Base-by-base conservation (phyloP, 495 filamentous ascomycete genomes). In the Xylaria intraflava region DNA sequence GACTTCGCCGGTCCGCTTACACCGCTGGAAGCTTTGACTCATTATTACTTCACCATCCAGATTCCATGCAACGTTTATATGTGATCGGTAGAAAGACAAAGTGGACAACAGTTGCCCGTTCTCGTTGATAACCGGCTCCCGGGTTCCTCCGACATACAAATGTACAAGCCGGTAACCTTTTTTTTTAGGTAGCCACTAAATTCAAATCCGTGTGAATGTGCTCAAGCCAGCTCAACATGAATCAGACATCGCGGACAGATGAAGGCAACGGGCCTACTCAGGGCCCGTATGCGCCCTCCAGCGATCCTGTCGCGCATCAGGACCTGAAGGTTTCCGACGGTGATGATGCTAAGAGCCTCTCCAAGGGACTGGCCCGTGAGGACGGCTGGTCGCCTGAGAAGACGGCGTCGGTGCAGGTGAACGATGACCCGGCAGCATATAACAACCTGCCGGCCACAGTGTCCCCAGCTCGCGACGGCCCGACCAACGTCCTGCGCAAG, bases 181-280 rank as follows among this genome's bases (percentile, higher is more conserved):
- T n/a, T n/a, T n/a, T n/a, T n/a, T n/a, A n/a, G n/a, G n/a, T n/a
- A n/a, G n/a, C n/a, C n/a, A n/a, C n/a, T n/a, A n/a, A n/a, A n/a
- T n/a, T n/a, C 0, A 36, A 16, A 20, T 48, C 20, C 20, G 24
- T 26, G 24, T 29, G 24, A 24, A n/a, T 16, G 19, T 45, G 23
- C 35, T 40, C 30, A 31, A 31, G 23, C 31, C 14, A 14, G 51
- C 50, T 27, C 31, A 63, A 46, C 42, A 81, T 80, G 76, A 83
- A 82, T 58, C 76, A 78, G 45, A 76, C 81, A 1, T 82, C 79
- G 8, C 58, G 74, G 38, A 77, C 73, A 16, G 72, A 78, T 41
- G 79, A 69, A 41, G 68, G 68, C 42, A 65, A 78, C 19, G 79
- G 79, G 49, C 72, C 71, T 57, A 84, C 84, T 61, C 82, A 85